A percentile compares a stretch with the other conserved stretches of the same genome.
Evolutionary conservation across 2,329 filamentous ascomycete species (phyloP).

Genomic region (Pseudopithomyces chartarum): DNA sequence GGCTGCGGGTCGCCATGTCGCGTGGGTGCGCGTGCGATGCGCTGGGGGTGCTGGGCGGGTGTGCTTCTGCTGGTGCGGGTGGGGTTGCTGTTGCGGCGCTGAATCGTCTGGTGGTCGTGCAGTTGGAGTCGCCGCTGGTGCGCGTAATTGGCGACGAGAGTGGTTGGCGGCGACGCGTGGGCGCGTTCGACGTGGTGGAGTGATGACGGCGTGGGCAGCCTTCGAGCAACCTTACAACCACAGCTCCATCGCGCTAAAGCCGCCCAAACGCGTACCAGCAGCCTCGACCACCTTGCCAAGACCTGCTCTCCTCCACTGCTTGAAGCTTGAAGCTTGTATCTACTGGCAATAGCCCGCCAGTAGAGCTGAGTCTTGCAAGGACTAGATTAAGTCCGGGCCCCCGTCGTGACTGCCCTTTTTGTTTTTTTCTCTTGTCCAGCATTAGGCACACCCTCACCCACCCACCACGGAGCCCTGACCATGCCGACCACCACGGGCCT

Average conservation of each 20-base stretch:
- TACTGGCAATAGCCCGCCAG: too few species aligned
- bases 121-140: neutral
- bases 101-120: neutral
- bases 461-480: neutral
- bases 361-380: too few species aligned
- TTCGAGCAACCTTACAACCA: conserved; percentile 11
- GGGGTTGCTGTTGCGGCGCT: too few species aligned
- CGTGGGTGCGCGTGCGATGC: conserved; percentile 29
- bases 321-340: too few species aligned
- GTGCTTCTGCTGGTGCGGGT: too few species aligned
- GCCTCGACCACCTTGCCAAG: neutral
- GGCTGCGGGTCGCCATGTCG: conserved; percentile 46
- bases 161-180: conserved; percentile 9
- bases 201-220: conserved; percentile 8
- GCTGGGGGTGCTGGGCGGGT: conserved; percentile 1
- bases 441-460: too few species aligned
- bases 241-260: conserved; percentile 12
- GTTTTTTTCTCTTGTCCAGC: too few species aligned
- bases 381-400: too few species aligned
- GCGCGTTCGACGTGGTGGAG: conserved; percentile 11
- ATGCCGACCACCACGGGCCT: neutral
- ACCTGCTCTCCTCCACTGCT: neutral
- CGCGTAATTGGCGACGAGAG: conserved; percentile 5
- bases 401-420: too few species aligned
- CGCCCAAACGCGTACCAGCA: conserved; percentile 4